Conservation (phyloP, 306 rosid species). For the Acacia confusa region DNA sequence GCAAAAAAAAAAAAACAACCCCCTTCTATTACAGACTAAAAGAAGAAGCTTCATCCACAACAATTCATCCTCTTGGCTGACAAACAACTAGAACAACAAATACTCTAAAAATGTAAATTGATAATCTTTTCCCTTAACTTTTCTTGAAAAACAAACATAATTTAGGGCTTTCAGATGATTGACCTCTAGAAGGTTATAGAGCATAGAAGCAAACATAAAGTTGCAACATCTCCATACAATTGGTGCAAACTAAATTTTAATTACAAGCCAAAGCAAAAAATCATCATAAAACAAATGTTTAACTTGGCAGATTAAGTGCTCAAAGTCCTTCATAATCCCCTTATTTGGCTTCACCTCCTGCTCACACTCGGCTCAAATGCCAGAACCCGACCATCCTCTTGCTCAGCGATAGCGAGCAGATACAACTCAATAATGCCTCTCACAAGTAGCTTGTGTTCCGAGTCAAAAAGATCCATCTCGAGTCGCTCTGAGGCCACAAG, state of each 20-base stretch:
- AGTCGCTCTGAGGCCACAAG: conserved; percentile 59
- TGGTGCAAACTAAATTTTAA: not conserved
- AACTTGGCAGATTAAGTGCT: conserved; percentile 64
- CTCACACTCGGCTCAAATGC: conserved; percentile 22
- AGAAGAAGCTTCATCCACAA: too few species aligned
- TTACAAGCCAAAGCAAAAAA: not conserved
- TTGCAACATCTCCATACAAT: not conserved
- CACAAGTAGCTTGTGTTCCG: conserved; percentile 42
- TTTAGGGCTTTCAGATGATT: conserved; percentile 18
- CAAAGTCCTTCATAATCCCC: conserved; percentile 41
- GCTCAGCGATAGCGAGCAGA: conserved; percentile 41
- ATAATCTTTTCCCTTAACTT: not conserved
- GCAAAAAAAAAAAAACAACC: too few species aligned
- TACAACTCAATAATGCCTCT: conserved; percentile 62
- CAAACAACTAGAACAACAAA: not conserved
- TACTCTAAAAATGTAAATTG: not conserved
- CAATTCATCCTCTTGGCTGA: too few species aligned
- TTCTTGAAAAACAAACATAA: not conserved
- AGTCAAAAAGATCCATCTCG: conserved; percentile 62
- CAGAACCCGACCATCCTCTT: not conserved
- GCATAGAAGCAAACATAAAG: not conserved
- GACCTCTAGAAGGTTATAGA: not conserved
- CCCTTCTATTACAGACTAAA: too few species aligned
- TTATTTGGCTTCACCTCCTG: conserved; percentile 17
- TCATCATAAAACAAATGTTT: not conserved